Conservation (phyloP, 345 rosid species). For the Acer yangbiense region DNA sequence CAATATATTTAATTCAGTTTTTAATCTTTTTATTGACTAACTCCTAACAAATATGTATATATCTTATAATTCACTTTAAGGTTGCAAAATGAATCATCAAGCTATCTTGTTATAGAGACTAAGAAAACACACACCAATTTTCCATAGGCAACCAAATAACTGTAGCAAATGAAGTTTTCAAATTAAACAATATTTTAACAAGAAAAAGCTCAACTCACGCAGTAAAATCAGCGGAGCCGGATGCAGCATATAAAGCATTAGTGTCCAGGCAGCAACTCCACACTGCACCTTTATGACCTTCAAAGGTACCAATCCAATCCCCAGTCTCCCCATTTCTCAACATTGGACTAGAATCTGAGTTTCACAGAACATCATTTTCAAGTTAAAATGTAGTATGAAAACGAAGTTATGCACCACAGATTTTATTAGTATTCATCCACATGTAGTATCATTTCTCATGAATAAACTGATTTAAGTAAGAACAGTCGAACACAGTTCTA, state of each 20-base stretch:
- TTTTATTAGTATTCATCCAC: neutral
- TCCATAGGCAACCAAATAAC: neutral
- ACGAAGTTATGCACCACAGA: neutral
- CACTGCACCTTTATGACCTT: slow-evolving; percentile 98
- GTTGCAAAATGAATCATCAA: neutral
- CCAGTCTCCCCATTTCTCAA: slow-evolving; percentile 99
- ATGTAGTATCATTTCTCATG: neutral
- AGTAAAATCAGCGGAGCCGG: slow-evolving; percentile 97
- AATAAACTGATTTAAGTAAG: neutral
- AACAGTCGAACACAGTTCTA: neutral
- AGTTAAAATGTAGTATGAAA: neutral
- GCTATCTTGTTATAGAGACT: neutral
- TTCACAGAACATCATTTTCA: slow-evolving; percentile 15
- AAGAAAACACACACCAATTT: neutral
- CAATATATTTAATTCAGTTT: neutral
- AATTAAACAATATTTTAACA: neutral
- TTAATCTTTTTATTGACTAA: neutral
- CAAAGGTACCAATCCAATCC: slow-evolving; percentile 99
- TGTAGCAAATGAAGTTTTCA: neutral
- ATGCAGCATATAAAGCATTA: slow-evolving; percentile 88
- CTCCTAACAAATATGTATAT: neutral
- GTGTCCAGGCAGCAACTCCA: slow-evolving; percentile 96
- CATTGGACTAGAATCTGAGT: slow-evolving; percentile 91
- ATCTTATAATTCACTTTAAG: too few relatives aligned
- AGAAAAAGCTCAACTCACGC: slow-evolving; percentile 53